Evolutionary conservation across 2,329 filamentous ascomycete genomes (phyloP), one percentile per base, ranked within the genome.

Genomic region (Penicillium sp.): DNA sequence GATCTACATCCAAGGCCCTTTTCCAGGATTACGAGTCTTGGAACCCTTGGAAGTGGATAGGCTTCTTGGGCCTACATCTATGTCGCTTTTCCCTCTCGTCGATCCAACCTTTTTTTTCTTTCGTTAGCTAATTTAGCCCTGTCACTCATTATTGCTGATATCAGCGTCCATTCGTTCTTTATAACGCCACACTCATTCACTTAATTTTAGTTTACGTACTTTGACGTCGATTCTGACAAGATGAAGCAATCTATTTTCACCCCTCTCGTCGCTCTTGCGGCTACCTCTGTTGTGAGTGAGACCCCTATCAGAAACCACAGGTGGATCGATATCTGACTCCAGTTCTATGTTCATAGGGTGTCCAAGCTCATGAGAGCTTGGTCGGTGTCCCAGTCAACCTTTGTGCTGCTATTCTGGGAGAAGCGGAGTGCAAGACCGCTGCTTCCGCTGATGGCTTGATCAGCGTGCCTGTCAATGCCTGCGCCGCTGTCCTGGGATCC

Each of bases 131-230:
- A 10, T 39, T 39, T 10, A 39, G 35, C 35, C 50, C 56, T 45
- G 61, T 59, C 65, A 58, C 58, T 68, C 66, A 49, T 68, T 67
- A 57, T 61, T 65, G 65, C 65, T 62, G 59, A 45, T 58, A 49
- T 55, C 60, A 66, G 59, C 66, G 65, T 67, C 65, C 66, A 61
- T 61, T 68, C 64, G 59, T 65, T 66, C 21, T 31, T 11, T 55
- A 29, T 46, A 26, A 44, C 24, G 31, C 49, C 24, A 53, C 48
- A 39, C 21, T 35, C 49, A 46, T 47, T 55, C 53, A 57, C 52
- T 57, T 58, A 54, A 47, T 45, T 33, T 19, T 46, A 42, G 55
- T 52, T 52, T 44, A 57, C 50, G 50, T 55, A 56, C 33, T 33
- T 55, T 45, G 50, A 57, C 52, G 24, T 60, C 56, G 54, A 49